Evolutionary conservation across 257 asterid genomes (phyloP).

Genomic region (Solanum corneliomulleri): DNA sequence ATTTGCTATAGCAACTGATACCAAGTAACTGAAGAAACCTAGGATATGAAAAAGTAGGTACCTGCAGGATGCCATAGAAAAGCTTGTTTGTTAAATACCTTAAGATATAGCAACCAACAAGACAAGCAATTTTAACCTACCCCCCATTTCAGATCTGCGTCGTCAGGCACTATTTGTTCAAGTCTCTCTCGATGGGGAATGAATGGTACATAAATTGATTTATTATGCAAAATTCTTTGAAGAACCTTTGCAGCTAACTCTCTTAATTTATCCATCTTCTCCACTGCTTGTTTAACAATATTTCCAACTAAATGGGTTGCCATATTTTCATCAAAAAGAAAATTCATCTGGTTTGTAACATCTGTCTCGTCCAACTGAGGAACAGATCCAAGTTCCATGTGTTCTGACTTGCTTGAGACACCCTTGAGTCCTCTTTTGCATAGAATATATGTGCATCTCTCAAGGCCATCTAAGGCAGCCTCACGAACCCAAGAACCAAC

Average conservation of each 20-base stretch:
- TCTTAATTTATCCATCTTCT: constrained; percentile 90
- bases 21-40: constrained; percentile 67
- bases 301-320: constrained; percentile 61
- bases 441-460: constrained; percentile 74
- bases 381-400: constrained; percentile 7
- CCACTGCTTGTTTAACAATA: constrained; percentile 78
- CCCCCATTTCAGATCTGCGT: constrained; percentile 59
- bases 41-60: constrained; percentile 65
- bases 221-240: constrained; percentile 52
- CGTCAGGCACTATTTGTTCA: constrained; percentile 48
- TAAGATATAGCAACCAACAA: neutral
- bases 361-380: constrained; percentile 17
- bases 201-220: constrained; percentile 44
- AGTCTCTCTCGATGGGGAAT: constrained; percentile 59
- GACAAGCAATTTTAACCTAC: constrained; percentile 33
- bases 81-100: neutral
- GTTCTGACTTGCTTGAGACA: constrained; percentile 8
- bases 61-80: constrained; percentile 43
- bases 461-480: constrained; percentile 90
- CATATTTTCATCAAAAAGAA: constrained; percentile 46
- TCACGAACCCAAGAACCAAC: constrained; percentile 99
- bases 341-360: constrained; percentile 6
- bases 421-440: constrained; percentile 43
- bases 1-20: constrained; percentile 62
- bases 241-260: constrained; percentile 79